Evolutionary conservation across 164 flowering plant genomes (phyloP).

Genomic region (Echeveria elegans): DNA sequence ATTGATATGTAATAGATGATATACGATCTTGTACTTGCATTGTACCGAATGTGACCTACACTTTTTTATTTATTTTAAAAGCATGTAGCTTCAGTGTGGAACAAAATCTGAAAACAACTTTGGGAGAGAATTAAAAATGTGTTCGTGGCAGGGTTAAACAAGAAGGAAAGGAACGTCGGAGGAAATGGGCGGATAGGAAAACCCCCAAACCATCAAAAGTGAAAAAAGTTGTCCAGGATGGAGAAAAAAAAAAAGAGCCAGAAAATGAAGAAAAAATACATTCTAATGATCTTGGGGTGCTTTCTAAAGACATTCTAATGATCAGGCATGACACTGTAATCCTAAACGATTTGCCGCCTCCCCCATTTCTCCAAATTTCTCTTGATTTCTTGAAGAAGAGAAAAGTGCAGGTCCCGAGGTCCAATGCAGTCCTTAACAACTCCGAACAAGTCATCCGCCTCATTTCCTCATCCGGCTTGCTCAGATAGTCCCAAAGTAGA

Average conservation of each 20-base stretch:
- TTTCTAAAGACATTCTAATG: conserved; percentile 57
- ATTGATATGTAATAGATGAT: no score
- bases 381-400: conserved; percentile 69
- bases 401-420: conserved; percentile 67
- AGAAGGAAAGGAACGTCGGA: conserved; percentile 69
- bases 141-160: conserved; percentile 35
- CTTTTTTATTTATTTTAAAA: not conserved
- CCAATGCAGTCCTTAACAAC: conserved; percentile 66
- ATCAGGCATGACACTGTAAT: conserved; percentile 53
- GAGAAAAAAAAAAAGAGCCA: conserved; percentile 22
- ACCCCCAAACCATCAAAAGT: conserved; percentile 30
- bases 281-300: conserved; percentile 35
- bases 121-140: not conserved
- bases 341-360: conserved; percentile 49
- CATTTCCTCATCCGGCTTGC: conserved; percentile 44
- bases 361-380: conserved; percentile 54
- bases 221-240: conserved; percentile 23
- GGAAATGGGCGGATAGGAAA: conserved; percentile 53
- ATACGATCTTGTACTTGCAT: no score
- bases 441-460: conserved; percentile 72
- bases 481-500: conserved; percentile 8
- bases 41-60: no score
- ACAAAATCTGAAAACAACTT: not conserved
- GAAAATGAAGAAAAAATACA: conserved; percentile 20
- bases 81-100: not conserved